phyloP scores from a whole-genome alignment of 1,284 basidiomycete species.

The Xerocomus amazonicus region DNA sequence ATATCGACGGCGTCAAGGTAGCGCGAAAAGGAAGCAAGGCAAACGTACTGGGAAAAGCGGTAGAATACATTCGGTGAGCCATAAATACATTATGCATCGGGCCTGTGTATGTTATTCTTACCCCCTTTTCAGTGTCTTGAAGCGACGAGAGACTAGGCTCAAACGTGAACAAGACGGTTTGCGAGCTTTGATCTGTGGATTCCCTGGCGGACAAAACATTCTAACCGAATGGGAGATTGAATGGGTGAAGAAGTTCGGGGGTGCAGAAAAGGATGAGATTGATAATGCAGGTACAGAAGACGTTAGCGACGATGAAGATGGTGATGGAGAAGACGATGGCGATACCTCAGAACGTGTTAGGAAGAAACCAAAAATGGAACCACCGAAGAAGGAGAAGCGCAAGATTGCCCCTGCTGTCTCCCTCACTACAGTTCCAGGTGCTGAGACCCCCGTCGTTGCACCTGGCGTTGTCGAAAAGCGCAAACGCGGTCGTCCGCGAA shows the following conservation, averaged over 20 bases:
- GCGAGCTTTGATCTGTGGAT: conserved; percentile 58
- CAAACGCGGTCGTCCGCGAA: conserved; percentile 74
- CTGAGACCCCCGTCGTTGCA: conserved; percentile 11
- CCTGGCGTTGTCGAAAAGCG: conserved; percentile 57
- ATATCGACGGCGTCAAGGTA: conserved; percentile 78
- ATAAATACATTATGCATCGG: not conserved
- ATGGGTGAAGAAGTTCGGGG: conserved; percentile 69
- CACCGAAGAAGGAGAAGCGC: conserved; percentile 44
- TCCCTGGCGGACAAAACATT: conserved; percentile 68
- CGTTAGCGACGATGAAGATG: conserved; percentile 54
- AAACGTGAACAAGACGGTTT: conserved; percentile 69
- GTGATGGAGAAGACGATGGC: conserved; percentile 52
- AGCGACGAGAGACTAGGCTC: conserved; percentile 67
- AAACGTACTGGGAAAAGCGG: conserved; percentile 77
- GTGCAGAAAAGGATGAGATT: conserved; percentile 70
- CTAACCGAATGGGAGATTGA: conserved; percentile 71
- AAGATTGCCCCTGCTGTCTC: conserved; percentile 42
- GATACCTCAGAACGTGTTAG: conserved; percentile 49
- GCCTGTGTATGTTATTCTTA: conserved; percentile 3
- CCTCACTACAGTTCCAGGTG: conserved; percentile 23
- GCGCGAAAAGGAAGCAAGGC: conserved; percentile 83
- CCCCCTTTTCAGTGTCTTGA: conserved; percentile 52
- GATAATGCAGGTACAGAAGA: conserved; percentile 41
- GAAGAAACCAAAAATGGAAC: conserved; percentile 51
- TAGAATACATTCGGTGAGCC: conserved; percentile 68